phyloP scores from a whole-genome alignment of 192 early-diverging fungal genomes.

The Bifiguratus adelaidae region DNA sequence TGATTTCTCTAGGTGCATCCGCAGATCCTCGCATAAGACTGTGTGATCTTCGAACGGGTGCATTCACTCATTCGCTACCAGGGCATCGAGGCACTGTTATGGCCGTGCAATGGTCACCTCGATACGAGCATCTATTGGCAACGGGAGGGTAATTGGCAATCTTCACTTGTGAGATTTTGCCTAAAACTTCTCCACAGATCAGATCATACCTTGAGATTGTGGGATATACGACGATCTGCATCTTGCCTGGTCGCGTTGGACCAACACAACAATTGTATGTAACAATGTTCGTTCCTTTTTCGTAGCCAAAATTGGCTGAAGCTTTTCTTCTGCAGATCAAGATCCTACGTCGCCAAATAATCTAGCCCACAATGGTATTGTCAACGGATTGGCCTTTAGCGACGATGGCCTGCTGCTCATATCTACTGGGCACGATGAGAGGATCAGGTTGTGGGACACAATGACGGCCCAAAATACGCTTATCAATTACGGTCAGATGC shows the following conservation, averaged over 20 bases:
- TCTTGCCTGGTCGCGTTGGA: slow-evolving; percentile 52
- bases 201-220: slow-evolving; percentile 60
- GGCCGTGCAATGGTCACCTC: slow-evolving; percentile 65
- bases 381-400: slow-evolving; percentile 60
- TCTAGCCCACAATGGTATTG: slow-evolving; percentile 37
- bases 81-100: slow-evolving; percentile 52
- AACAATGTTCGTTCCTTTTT: neutral
- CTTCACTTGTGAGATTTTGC: neutral
- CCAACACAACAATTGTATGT: slow-evolving; percentile 34
- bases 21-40: slow-evolving; percentile 58
- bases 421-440: slow-evolving; percentile 45
- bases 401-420: slow-evolving; percentile 47
- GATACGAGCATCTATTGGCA: slow-evolving; percentile 55
- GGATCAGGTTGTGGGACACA: slow-evolving; percentile 56
- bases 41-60: slow-evolving; percentile 66
- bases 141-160: slow-evolving; percentile 49
- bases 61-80: slow-evolving; percentile 34
- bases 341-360: slow-evolving; percentile 20
- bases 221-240: slow-evolving; percentile 77
- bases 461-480: slow-evolving; percentile 39
- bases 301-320: neutral
- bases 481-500: slow-evolving; percentile 25
- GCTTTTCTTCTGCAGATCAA: neutral
- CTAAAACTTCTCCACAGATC: slow-evolving; percentile 17
- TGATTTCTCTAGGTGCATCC: slow-evolving; percentile 46